These are phyloP conservation scores for Rubroshorea leprosula DNA, from an alignment of 345 rosid genomes.

Conservation along the genomic window DNA sequence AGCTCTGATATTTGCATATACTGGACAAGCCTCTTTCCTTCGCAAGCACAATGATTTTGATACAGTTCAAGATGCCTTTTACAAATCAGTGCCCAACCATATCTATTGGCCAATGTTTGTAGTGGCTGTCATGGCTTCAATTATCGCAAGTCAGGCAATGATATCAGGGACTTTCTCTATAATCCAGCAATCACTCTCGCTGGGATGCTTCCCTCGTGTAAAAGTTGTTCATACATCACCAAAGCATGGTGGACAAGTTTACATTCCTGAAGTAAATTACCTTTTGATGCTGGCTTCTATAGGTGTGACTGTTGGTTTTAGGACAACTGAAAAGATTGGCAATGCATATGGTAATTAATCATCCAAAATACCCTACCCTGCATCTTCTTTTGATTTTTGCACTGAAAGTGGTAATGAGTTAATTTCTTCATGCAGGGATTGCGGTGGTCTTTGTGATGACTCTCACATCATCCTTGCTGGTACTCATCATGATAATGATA, in stretches of 20 bases:
- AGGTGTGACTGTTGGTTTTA: constrained; percentile 41
- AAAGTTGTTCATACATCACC: constrained; percentile 51
- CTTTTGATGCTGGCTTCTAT: constrained; percentile 47
- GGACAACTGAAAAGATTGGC: constrained; percentile 35
- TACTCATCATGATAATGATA: constrained; percentile 50
- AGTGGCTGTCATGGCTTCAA: constrained; percentile 35
- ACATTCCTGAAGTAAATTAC: constrained; percentile 45
- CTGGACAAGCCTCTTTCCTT: constrained; percentile 42
- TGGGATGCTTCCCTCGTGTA: constrained; percentile 53
- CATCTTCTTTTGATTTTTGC: neutral
- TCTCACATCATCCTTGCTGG: constrained; percentile 34
- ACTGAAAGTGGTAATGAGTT: no score
- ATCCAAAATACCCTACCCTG: no score
- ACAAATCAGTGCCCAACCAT: constrained; percentile 17
- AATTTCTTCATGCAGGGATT: constrained; percentile 38
- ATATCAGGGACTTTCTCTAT: constrained; percentile 55
- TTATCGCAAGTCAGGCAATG: constrained; percentile 54
- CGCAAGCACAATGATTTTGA: constrained; percentile 21
- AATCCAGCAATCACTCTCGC: constrained; percentile 46
- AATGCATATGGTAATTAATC: constrained; percentile 53
- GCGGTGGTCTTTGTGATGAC: constrained; percentile 46
- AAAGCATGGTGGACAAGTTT: constrained; percentile 45
- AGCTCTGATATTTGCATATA: constrained; percentile 33
- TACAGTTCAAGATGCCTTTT: constrained; percentile 30
- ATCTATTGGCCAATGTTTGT: constrained; percentile 53